Evolutionary conservation across 2,329 filamentous ascomycete genomes (phyloP).

Genomic region (Penicillium frequentans): DNA sequence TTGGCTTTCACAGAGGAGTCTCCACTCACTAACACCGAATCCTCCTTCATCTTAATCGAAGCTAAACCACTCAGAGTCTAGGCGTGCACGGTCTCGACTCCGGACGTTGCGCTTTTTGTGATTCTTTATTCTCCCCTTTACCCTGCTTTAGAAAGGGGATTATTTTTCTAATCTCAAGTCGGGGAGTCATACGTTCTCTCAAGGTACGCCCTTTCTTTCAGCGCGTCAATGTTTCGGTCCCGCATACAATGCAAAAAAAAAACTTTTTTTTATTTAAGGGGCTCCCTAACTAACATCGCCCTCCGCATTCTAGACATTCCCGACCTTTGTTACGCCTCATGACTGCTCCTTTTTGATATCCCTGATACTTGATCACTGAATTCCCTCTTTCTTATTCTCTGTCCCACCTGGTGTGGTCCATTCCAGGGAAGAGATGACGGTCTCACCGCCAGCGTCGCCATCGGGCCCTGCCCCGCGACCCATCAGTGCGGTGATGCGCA

Average conservation of each 20-base stretch:
- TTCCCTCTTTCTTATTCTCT: conserved; percentile 1
- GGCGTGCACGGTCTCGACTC: conserved; percentile 22
- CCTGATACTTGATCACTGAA: neutral
- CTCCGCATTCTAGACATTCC: conserved; percentile 20
- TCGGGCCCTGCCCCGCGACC: conserved; percentile 63
- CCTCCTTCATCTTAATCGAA: conserved; percentile 26
- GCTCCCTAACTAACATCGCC: conserved; percentile 8
- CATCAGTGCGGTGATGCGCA: conserved; percentile 76
- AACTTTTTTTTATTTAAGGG: neutral
- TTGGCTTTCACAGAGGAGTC: neutral
- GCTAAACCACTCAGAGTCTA: conserved; percentile 18
- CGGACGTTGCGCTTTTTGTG: conserved; percentile 13
- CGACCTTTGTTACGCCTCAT: conserved; percentile 18
- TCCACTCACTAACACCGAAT: conserved; percentile 6
- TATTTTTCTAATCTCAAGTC: neutral
- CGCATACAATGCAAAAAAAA: neutral
- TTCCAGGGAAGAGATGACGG: conserved; percentile 50
- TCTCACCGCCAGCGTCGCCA: conserved; percentile 69
- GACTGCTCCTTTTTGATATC: conserved; percentile 7
- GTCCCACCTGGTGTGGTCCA: conserved; percentile 22
- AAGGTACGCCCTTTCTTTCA: neutral
- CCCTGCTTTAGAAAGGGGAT: conserved; percentile 1
- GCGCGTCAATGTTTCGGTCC: neutral
- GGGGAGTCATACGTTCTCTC: neutral
- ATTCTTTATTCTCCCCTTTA: conserved; percentile 9